Percentiles rank a stretch among this genome's conserved stretches.
phyloP scores from a whole-genome alignment of 1,284 basidiomycete genomes.

The Ustilago cynodontis region DNA sequence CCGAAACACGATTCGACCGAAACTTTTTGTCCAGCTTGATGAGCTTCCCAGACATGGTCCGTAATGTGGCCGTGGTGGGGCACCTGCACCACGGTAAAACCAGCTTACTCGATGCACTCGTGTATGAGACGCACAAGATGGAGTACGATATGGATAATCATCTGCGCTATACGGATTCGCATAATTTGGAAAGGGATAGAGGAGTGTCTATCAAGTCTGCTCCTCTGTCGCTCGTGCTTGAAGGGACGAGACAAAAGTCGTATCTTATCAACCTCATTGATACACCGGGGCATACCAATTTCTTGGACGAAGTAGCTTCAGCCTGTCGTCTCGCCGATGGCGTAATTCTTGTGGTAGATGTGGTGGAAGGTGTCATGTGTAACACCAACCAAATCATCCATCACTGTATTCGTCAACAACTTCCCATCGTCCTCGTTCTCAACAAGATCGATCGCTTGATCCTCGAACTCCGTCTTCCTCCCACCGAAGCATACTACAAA shows the following conservation, averaged over 20 bases:
- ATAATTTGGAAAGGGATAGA: slow-evolving; percentile 86
- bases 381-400: slow-evolving; percentile 62
- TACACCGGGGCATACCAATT: slow-evolving; percentile 98
- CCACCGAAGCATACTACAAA: slow-evolving; percentile 97
- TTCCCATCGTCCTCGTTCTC: slow-evolving; percentile 92
- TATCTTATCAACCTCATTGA: slow-evolving; percentile 94
- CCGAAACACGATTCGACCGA: slow-evolving; percentile 61
- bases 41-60: slow-evolving; percentile 90
- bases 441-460: slow-evolving; percentile 99
- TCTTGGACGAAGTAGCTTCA: slow-evolving; percentile 90
- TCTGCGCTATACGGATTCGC: slow-evolving; percentile 94
- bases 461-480: slow-evolving; percentile 93
- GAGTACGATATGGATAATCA: slow-evolving; percentile 70
- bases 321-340: slow-evolving; percentile 91
- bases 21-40: slow-evolving; percentile 94
- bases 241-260: slow-evolving; percentile 90
- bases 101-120: slow-evolving; percentile 93
- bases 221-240: slow-evolving; percentile 91
- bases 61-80: slow-evolving; percentile 75
- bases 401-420: slow-evolving; percentile 71
- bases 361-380: slow-evolving; percentile 67
- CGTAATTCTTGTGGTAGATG: slow-evolving; percentile 80
- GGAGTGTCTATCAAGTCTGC: slow-evolving; percentile 96
- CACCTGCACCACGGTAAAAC: slow-evolving; percentile 99
- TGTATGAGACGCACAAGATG: slow-evolving; percentile 95